Evolutionary conservation across 148 eudicot genomes (phyloP).

Genomic region (Tetragonia tetragonoides): DNA sequence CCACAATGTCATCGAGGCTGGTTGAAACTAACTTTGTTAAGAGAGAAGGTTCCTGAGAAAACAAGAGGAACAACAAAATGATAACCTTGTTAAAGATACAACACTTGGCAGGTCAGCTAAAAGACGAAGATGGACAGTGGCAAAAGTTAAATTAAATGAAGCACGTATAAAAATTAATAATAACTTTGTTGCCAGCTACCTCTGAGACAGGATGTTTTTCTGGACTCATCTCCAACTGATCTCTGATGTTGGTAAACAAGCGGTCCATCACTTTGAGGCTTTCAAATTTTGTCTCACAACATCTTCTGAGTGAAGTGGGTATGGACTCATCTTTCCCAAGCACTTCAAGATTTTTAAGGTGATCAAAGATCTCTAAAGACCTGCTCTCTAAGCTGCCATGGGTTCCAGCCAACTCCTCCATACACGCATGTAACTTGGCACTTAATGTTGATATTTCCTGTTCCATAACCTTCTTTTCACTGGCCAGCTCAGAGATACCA

Average conservation of each 20-base stretch:
- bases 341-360: slow-evolving; percentile 53
- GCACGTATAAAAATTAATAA: neutral
- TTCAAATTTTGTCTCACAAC: slow-evolving; percentile 44
- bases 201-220: slow-evolving; percentile 38
- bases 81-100: neutral
- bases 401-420: slow-evolving; percentile 72
- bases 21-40: slow-evolving; percentile 38
- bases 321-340: slow-evolving; percentile 57
- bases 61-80: slow-evolving; percentile 19
- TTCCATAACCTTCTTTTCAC: slow-evolving; percentile 55
- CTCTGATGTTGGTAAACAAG: slow-evolving; percentile 48
- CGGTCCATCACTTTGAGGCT: slow-evolving; percentile 61
- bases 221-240: slow-evolving; percentile 41
- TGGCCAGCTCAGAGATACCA: slow-evolving; percentile 44
- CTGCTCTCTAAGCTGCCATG: slow-evolving; percentile 48
- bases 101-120: neutral
- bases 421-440: slow-evolving; percentile 57
- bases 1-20: slow-evolving; percentile 32
- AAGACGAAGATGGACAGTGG: neutral
- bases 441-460: slow-evolving; percentile 52
- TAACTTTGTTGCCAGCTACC: slow-evolving; percentile 41
- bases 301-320: slow-evolving; percentile 39
- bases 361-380: slow-evolving; percentile 56
- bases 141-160: neutral
- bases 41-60: slow-evolving; percentile 52